Evolutionary conservation across 345 rosid species (phyloP), one percentile per base, ranked within the genome.

Genomic region (Rhizophora mangle): DNA sequence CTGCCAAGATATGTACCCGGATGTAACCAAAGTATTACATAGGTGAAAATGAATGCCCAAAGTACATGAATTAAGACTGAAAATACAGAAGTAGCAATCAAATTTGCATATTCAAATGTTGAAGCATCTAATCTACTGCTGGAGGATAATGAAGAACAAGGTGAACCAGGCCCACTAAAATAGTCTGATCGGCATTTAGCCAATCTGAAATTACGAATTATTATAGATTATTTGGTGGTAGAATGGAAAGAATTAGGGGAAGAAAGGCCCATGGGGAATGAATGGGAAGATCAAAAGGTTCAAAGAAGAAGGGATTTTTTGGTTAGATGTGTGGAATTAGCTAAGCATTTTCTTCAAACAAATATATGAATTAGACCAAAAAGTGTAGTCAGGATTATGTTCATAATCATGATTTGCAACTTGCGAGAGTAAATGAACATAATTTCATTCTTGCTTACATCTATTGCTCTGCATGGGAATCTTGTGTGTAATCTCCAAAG

Each of bases 1-100:
- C 96, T 85, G 85, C 9, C 49, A 70, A 75, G 6, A 79, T 67
- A 59, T 71, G 79, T 26, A 46, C 22, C 18, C 29, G 29, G 8
- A 8, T 10, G 31, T 58, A 20, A 26, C 30, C 8, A 26, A 13
- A 62, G 32, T 58, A 39, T 56, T 18, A 9, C 6, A 57, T 24
- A 13, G 22, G 31, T 8, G 16, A 8, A 36, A 26, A 10, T 8
- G 19, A n/a, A 19, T 2, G 22, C 13, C 20, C 3, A 15, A 1
- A 18, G 32, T n/a, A 5, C 31, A 32, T 2, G 30, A 34, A 20
- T 11, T n/a, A n/a, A 26, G 53, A 8, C 21, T 11, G 13, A 9
- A 27, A 37, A 54, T 26, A 51, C 20, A 51, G 22, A 51, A 39
- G 15, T 3, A 61, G 37, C 46, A 34, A 61, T 20, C 1, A n/a